Conservation (phyloP, 2,329 filamentous ascomycete species). For the Neophaeococcomyces mojaviensis region DNA sequence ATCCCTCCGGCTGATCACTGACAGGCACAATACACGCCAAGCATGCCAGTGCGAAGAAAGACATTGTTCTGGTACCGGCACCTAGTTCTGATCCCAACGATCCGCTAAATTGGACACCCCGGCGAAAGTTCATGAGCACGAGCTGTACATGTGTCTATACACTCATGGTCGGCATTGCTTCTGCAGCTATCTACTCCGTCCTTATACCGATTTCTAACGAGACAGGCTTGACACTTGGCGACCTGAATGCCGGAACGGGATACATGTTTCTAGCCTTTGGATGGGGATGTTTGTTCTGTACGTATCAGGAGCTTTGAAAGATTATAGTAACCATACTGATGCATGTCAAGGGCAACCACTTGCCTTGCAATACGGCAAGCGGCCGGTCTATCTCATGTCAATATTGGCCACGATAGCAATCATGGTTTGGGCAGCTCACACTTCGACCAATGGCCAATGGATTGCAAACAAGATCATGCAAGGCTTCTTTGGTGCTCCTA, state of each 20-base stretch:
- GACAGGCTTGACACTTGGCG: constrained; percentile 36
- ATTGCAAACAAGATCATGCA: constrained; percentile 41
- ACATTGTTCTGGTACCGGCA: constrained; percentile 29
- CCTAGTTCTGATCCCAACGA: constrained; percentile 35
- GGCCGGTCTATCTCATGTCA: constrained; percentile 22
- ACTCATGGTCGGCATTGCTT: constrained; percentile 27
- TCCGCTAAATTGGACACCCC: constrained; percentile 32
- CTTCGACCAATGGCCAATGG: constrained; percentile 40
- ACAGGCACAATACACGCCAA: constrained; percentile 19
- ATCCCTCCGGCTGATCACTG: not conserved
- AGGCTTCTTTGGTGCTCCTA: constrained; percentile 42
- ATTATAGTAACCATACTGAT: constrained; percentile 28
- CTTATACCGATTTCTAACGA: constrained; percentile 34
- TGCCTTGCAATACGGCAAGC: constrained; percentile 36
- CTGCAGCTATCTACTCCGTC: constrained; percentile 30
- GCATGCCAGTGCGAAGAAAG: constrained; percentile 19
- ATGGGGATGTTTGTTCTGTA: constrained; percentile 31
- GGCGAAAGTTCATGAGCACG: constrained; percentile 28
- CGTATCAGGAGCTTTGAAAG: constrained; percentile 26
- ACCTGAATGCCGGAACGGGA: constrained; percentile 42
- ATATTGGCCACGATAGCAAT: constrained; percentile 28
- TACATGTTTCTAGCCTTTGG: constrained; percentile 36
- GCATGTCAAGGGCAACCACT: constrained; percentile 43
- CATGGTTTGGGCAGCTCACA: constrained; percentile 40
- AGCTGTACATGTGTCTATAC: constrained; percentile 31